Base-by-base conservation (phyloP, 345 rosid species). In the Carallia pectinifolia region DNA sequence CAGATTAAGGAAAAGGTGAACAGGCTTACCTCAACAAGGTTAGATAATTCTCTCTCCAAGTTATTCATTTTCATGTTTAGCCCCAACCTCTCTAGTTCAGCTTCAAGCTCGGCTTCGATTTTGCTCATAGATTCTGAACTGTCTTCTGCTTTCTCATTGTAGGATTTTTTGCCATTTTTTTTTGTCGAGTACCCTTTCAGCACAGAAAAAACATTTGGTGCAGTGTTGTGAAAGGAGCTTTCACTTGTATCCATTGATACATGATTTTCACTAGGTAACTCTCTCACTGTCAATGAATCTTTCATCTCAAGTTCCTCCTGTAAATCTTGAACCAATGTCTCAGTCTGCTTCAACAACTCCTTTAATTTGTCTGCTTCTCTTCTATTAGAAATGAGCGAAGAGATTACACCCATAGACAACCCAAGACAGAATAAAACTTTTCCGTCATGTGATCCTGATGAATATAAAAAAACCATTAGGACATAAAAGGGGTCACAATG, bases 71-170 rank as follows among this genome's bases (percentile, higher is more conserved):
- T 80, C 72, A 91, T 81, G 79, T 85, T 83, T 48, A 89, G 84
- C 23, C 92, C 97, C 89, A 93, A 82, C 84, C 87, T 89, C 81
- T 87, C 89, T 31, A 91, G 95, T 83, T 91, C 98, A 77, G 97
- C 97, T 87, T 90, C 95, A 79, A 94, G 92, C 82, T 91, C 98
- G 27, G 96, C 97, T 84, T 91, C 98, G 71, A 91, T 91, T 71
- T 84, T 84, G 70, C 96, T 85, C 83, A 84, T 83, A 71, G 85
- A 79, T 63, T 85, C 89, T 18, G 77, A 65, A 67, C 59, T 65
- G 70, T 81, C 84, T 33, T 61, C 84, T 33, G 79, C 85, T 62
- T 77, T 80, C 69, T 72, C 76, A 53, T 58, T 70, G 74, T 61
- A n/a, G 58, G 76, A 73, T 77, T 77, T 81, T 67, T 68, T 68